Evolutionary conservation across 2,329 filamentous ascomycete genomes (phyloP), one percentile per base, ranked within the genome.

Genomic region (Trematosphaeria pertusa): DNA sequence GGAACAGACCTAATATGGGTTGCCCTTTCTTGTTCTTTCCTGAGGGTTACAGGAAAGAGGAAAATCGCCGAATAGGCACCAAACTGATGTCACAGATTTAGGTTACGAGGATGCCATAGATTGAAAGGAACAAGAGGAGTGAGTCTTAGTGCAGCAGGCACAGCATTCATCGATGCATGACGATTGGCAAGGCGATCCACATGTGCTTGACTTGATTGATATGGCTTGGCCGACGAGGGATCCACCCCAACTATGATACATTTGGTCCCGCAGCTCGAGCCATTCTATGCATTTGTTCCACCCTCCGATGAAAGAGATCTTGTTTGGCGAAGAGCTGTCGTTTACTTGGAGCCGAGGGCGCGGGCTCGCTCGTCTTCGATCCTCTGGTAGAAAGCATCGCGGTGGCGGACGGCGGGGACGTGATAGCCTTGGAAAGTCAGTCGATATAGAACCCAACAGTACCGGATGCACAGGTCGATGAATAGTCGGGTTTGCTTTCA

Each of bases 361-460:
- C 67, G 59, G 37, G 82, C 82, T 56, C 84, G 78, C 74, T 86
- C 76, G 61, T 83, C 78, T 73, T 87, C 84, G 53, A 87, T 76
- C 72, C 81, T 83, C 67, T 79, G 74, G 77, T 87, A 87, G 77
- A 80, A 84, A 63, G 75, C 65, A 71, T 87, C 84, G 69, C 84
- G 82, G 69, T 78, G 79, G 69, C 82, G 82, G 67, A 85, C 82
- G 58, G 81, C 76, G 65, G 83, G 83, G 45, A 87, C 78, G 76
- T 87, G 84, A 76, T 81, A 86, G 65, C 83, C 83, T 85, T 59
- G 15, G 30, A 24, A n/a, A 24, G 39, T 49, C 35, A 43, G 38
- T 36, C 35, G 18, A n/a, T 14, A 8, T 22, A 32, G 10, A 14
- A 32, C 41, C 14, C 15, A 5, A 31, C 26, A 19, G n/a, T 37